phyloP scores from a whole-genome alignment of 192 early-diverging fungal species.

The Neocallimastix lanati region DNA sequence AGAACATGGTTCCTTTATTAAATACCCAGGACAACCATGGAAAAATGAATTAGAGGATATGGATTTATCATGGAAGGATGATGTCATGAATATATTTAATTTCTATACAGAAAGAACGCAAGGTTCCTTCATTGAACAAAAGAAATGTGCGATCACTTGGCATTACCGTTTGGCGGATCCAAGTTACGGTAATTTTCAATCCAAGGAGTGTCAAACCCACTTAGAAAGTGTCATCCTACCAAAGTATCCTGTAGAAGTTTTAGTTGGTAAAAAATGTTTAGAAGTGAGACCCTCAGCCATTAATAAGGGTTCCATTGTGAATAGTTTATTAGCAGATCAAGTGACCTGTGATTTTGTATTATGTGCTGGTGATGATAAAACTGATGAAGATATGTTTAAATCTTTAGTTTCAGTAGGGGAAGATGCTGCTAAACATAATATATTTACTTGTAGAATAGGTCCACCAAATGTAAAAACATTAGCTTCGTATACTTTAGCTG shows the following conservation, averaged over 20 bases:
- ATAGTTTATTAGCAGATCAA: conserved; percentile 44
- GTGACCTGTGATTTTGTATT: conserved; percentile 67
- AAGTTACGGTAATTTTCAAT: conserved; percentile 86
- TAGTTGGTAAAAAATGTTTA: conserved; percentile 91
- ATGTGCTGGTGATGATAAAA: too few species aligned
- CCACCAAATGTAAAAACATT: neutral
- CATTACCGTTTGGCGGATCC: conserved; percentile 91
- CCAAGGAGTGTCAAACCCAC: conserved; percentile 93
- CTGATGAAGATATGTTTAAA: conserved; percentile 87
- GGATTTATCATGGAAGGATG: conserved; percentile 82
- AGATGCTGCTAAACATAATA: neutral
- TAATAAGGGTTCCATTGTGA: conserved; percentile 96
- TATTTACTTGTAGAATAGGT: neutral
- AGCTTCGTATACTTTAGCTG: neutral
- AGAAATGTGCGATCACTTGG: conserved; percentile 75
- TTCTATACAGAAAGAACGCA: conserved; percentile 91
- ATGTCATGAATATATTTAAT: conserved; percentile 81
- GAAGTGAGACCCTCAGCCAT: conserved; percentile 72
- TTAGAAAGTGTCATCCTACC: conserved; percentile 75
- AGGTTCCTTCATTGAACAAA: conserved; percentile 37
- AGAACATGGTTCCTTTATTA: conserved; percentile 90
- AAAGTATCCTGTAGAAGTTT: conserved; percentile 83
- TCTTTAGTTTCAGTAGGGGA: neutral
- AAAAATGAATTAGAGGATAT: conserved; percentile 28
- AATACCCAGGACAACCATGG: conserved; percentile 45